Evolutionary conservation across 2,329 filamentous ascomycete genomes (phyloP).

Genomic region (Paecilomyces niveus): DNA sequence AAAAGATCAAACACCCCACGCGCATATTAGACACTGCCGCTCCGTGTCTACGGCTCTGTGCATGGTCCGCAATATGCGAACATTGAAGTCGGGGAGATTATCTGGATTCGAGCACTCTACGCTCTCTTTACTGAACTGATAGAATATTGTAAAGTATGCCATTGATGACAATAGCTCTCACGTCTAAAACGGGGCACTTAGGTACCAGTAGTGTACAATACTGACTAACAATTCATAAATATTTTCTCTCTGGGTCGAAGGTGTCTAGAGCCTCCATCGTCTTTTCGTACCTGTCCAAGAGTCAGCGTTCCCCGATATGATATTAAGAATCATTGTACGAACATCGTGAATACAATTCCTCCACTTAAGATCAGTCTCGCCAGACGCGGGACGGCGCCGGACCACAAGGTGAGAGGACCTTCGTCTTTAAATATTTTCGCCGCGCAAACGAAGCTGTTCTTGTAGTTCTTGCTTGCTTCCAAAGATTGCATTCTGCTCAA

Average conservation of each 20-base stretch:
- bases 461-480: slow-evolving; percentile 72
- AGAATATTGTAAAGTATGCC: background rate
- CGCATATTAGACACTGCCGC: background rate
- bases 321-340: slow-evolving; percentile 22
- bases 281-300: slow-evolving; percentile 67
- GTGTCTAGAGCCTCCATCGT: slow-evolving; percentile 78
- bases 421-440: slow-evolving; percentile 80
- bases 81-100: background rate
- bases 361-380: slow-evolving; percentile 82
- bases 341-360: slow-evolving; percentile 96
- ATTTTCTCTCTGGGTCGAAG: slow-evolving; percentile 75
- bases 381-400: slow-evolving; percentile 78
- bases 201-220: background rate
- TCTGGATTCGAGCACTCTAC: background rate
- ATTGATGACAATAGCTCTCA: background rate
- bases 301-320: slow-evolving; percentile 6
- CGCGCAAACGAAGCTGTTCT: slow-evolving; percentile 80
- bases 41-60: background rate
- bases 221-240: slow-evolving; percentile 50
- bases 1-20: background rate
- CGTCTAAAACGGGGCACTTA: background rate
- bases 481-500: slow-evolving; percentile 79
- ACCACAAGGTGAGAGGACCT: slow-evolving; percentile 87
- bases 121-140: background rate
- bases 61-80: background rate